Base-by-base conservation (phyloP, 441 rosid genomes). In the Erysimum pusillum region DNA sequence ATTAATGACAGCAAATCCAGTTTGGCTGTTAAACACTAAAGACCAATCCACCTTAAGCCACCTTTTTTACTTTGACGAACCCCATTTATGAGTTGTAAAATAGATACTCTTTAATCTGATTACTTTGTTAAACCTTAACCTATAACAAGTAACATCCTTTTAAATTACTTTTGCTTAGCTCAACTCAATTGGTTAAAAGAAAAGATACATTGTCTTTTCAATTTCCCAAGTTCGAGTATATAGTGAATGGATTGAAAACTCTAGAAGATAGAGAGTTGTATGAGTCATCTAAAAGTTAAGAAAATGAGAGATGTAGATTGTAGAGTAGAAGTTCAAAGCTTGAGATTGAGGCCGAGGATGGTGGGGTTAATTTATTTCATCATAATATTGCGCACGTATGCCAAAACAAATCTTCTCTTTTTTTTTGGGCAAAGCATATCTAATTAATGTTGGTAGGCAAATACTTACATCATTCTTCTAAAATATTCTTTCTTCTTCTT, bases 401-500 rank as follows among this genome's bases (percentile, higher is more conserved):
- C 46, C 18, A 42, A 42, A 32, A 20, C 32, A n/a, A n/a, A 73
- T 49, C 52, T 42, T 46, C 14, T 58, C 5, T 34, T 5, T 5
- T 48, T 7, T 11, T 38, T 28, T 11, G 11, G 14, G 34, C 56
- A 22, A 25, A 62, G 36, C 41, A 64, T 35, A 64, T 77, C 63
- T 77, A 71, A 9, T 70, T 73, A 73, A 78, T 73, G 77, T 78
- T 78, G 78, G 74, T 78, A 73, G 81, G 81, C 74, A 72, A 67
- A 53, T 65, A 52, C 18, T 78, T 61, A 53, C 81, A 78, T 78
- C 78, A 67, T 42, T 44, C 70, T 61, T 61, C 7, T 53, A 44
- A 44, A 13, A 18, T 49, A 60, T 51, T 67, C 17, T 67, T 59
- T 59, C 12, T 35, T 36, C 44, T 36, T 49, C 25, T 46, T 15